phyloP scores from a whole-genome alignment of 192 early-diverging fungal genomes.

The Phlyctochytrium planicorne region DNA sequence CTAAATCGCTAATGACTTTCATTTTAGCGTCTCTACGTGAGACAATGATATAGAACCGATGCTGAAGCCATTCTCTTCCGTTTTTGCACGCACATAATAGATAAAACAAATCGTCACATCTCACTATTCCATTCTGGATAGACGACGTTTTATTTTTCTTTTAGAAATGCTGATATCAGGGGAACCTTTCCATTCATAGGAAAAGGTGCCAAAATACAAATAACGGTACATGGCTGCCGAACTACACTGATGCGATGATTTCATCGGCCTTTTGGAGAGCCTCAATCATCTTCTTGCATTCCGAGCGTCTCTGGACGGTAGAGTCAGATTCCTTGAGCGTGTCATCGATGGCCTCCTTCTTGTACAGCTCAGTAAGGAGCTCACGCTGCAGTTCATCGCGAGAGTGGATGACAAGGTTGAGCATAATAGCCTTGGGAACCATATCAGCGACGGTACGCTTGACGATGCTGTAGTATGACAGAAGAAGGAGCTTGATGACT shows the following conservation, averaged over 20 bases:
- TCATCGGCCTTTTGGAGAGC: constrained; percentile 82
- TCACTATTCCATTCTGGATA: no score
- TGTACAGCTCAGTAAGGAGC: constrained; percentile 93
- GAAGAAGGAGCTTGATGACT: constrained; percentile 96
- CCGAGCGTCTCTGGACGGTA: constrained; percentile 84
- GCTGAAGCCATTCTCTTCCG: no score
- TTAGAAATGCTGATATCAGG: no score
- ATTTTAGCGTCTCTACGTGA: no score
- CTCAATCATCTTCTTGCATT: constrained; percentile 98
- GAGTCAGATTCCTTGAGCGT: constrained; percentile 94
- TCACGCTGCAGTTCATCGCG: constrained; percentile 96
- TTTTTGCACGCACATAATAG: no score
- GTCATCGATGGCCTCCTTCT: constrained; percentile 90
- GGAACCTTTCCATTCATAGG: no score
- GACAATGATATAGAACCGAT: no score
- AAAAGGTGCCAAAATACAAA: no score
- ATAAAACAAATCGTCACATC: no score
- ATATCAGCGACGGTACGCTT: constrained; percentile 96
- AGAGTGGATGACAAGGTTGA: constrained; percentile 86
- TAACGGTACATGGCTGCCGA: no score
- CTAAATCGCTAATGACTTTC: no score
- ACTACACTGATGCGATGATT: constrained; percentile 50
- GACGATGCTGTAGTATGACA: constrained; percentile 98
- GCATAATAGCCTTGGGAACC: constrained; percentile 98
- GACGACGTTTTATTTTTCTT: no score